Evolutionary conservation across 768 basidiomycete species (phyloP).

Genomic region (Boletus sp.): DNA sequence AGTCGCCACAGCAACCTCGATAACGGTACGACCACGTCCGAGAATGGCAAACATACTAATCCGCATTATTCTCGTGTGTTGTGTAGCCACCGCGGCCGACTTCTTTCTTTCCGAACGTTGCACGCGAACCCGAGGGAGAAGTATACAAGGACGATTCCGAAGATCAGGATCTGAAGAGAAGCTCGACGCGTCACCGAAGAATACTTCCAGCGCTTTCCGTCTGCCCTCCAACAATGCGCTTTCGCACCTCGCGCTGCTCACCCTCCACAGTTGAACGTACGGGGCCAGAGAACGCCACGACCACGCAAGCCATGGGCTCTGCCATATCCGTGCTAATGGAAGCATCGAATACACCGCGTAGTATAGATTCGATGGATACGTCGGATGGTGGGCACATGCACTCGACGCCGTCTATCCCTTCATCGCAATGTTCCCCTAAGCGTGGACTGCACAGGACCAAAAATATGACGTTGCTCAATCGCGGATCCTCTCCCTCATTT

Average conservation of each 20-base stretch:
- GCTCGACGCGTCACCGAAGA: slow-evolving; percentile 15
- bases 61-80: slow-evolving; percentile 8
- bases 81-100: slow-evolving; percentile 22
- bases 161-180: slow-evolving; percentile 11
- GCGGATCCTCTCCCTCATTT: slow-evolving; percentile 23
- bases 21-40: slow-evolving; percentile 25
- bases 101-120: slow-evolving; percentile 16
- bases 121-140: slow-evolving; percentile 6
- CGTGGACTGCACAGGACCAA: slow-evolving; percentile 41
- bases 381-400: slow-evolving; percentile 11
- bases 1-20: slow-evolving; percentile 26
- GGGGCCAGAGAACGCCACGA: not conserved
- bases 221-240: slow-evolving; percentile 9
- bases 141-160: slow-evolving; percentile 10
- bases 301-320: slow-evolving; percentile 17
- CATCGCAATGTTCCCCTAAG: slow-evolving; percentile 26
- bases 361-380: slow-evolving; percentile 17
- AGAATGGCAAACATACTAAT: slow-evolving; percentile 22
- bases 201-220: slow-evolving; percentile 23
- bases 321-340: slow-evolving; percentile 22
- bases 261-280: slow-evolving; percentile 4
- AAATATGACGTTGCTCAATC: slow-evolving; percentile 32
- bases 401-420: slow-evolving; percentile 23
- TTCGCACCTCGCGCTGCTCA: slow-evolving; percentile 13
- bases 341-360: slow-evolving; percentile 18